Conservation (phyloP, 257 asterid species). For the Fraxinus anomala region DNA sequence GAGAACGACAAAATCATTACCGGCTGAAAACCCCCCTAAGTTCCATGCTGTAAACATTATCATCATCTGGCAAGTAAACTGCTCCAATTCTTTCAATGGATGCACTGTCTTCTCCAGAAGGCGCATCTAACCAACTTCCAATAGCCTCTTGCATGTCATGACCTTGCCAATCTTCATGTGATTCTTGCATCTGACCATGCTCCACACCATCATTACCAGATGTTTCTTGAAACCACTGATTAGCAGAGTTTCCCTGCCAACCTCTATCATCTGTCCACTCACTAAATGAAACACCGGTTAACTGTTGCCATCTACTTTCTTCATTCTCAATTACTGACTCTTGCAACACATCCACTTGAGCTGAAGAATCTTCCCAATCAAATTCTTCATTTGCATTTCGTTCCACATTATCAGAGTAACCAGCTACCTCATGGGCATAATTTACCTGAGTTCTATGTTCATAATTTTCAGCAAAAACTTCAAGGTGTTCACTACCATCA, state of each 20-base stretch:
- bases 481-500: slow-evolving; percentile 29
- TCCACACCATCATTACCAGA: slow-evolving; percentile 39
- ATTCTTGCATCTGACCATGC: slow-evolving; percentile 47
- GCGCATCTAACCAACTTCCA: slow-evolving; percentile 65
- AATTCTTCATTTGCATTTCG: slow-evolving; percentile 36
- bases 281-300: slow-evolving; percentile 26
- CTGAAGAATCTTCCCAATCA: slow-evolving; percentile 43
- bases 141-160: slow-evolving; percentile 59
- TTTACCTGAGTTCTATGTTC: slow-evolving; percentile 32
- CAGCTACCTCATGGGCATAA: slow-evolving; percentile 28
- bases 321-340: slow-evolving; percentile 41
- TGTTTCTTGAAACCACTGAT: slow-evolving; percentile 46
- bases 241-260: slow-evolving; percentile 42
- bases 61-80: slow-evolving; percentile 55
- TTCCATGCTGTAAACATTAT: slow-evolving; percentile 59
- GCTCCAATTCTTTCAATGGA: slow-evolving; percentile 45
- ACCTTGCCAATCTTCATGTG: slow-evolving; percentile 57
- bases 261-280: slow-evolving; percentile 39
- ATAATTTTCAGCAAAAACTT: slow-evolving; percentile 32
- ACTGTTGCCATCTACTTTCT: slow-evolving; percentile 38
- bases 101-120: slow-evolving; percentile 53
- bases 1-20: slow-evolving; percentile 34
- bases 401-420: slow-evolving; percentile 29
- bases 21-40: slow-evolving; percentile 84
- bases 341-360: slow-evolving; percentile 35